Evolutionary conservation across 2,329 filamentous ascomycete genomes (phyloP).

Genomic region (Pseudocercospora eumusae): DNA sequence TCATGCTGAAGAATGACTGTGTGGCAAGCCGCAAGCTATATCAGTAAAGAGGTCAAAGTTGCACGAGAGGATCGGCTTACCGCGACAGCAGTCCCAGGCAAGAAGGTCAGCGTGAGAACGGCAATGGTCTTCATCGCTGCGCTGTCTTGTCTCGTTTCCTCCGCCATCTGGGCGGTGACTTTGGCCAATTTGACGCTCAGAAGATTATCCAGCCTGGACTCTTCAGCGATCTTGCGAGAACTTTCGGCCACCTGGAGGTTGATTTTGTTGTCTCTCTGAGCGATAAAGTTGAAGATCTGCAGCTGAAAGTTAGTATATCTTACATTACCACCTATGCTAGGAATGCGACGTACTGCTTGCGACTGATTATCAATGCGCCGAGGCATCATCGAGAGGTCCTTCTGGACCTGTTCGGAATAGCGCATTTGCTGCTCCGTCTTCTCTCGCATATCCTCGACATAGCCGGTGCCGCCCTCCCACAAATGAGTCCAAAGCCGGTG

Average conservation of each 20-base stretch:
- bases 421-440: constrained; percentile 41
- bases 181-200: constrained; percentile 40
- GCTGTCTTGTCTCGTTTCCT: constrained; percentile 41
- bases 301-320: not conserved
- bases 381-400: constrained; percentile 39
- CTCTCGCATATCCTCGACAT: constrained; percentile 41
- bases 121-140: constrained; percentile 52
- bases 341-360: constrained; percentile 33
- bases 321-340: constrained; percentile 1
- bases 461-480: constrained; percentile 39
- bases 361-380: constrained; percentile 41
- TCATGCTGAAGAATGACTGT: constrained; percentile 40
- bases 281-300: constrained; percentile 40
- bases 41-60: constrained; percentile 11
- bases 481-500: constrained; percentile 34
- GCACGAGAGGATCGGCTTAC: constrained; percentile 19
- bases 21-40: not conserved
- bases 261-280: constrained; percentile 38
- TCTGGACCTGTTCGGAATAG: constrained; percentile 38
- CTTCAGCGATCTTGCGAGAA: constrained; percentile 40
- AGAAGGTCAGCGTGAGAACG: constrained; percentile 48
- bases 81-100: constrained; percentile 44
- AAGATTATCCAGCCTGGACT: constrained; percentile 39
- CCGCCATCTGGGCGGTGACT: constrained; percentile 39
- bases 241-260: constrained; percentile 40